Evolutionary conservation across 192 early-diverging fungal species (phyloP).

Genomic region (Phycomyces blakesleeanus): DNA sequence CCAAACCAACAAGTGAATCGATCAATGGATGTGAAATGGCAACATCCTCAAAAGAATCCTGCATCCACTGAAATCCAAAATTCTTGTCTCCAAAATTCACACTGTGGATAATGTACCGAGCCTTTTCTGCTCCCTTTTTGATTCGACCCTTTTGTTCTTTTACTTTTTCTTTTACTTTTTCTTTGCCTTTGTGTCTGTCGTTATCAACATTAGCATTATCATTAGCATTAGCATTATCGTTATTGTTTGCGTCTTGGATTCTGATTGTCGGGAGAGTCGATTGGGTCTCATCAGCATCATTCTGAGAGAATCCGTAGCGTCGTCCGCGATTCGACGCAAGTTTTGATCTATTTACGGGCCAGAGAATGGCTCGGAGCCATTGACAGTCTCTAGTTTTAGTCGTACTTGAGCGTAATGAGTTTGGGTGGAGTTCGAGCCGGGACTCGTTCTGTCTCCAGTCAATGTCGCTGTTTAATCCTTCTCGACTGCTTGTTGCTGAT

Average conservation of each 20-base stretch:
- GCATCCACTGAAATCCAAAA: slow-evolving; percentile 34
- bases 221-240: too few relatives aligned
- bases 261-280: neutral
- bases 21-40: slow-evolving; percentile 27
- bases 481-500: too few relatives aligned
- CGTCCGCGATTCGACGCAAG: slow-evolving; percentile 1
- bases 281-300: slow-evolving; percentile 10
- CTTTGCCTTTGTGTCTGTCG: neutral
- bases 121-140: slow-evolving; percentile 26
- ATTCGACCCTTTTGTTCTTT: slow-evolving; percentile 25
- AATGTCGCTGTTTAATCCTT: neutral
- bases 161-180: neutral
- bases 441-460: neutral
- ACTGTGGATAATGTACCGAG: slow-evolving; percentile 34
- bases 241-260: neutral
- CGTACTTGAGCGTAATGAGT: neutral
- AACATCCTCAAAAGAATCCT: slow-evolving; percentile 35
- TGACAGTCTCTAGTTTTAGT: neutral
- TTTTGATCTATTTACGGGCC: neutral
- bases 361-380: neutral
- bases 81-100: slow-evolving; percentile 38
- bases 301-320: slow-evolving; percentile 11
- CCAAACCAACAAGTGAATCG: slow-evolving; percentile 33
- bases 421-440: neutral
- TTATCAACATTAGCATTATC: too few relatives aligned